Evolutionary conservation across 1,284 basidiomycete species (phyloP), one percentile per base, ranked within the genome.

Genomic region (Chalciporus sp.): DNA sequence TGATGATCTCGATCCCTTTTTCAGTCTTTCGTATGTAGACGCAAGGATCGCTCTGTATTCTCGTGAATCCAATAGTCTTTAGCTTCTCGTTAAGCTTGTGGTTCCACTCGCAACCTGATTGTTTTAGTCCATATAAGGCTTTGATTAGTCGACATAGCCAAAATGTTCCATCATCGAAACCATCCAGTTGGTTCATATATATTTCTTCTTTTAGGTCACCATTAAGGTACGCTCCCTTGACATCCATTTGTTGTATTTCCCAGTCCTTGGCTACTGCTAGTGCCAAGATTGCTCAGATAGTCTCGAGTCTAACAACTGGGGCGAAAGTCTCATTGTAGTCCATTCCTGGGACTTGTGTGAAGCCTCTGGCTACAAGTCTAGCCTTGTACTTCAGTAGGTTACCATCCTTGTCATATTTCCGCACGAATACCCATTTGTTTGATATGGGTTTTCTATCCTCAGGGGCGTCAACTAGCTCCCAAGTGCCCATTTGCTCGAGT

Each of bases 21-120:
- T 8, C 37, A 39, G 9, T 39, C 2, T 14, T 9, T 7, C 37
- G 14, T 7, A 49, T 39, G 14, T 53, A 53, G 4, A 44, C 33
- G 33, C 52, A 53, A 19, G 47, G n/a, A n/a, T n/a, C n/a, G n/a
- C n/a, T n/a, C n/a, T n/a, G n/a, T n/a, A n/a, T n/a, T n/a, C n/a
- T n/a, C n/a, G n/a, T n/a, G n/a, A n/a, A n/a, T n/a, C n/a, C n/a
- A n/a, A n/a, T n/a, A n/a, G n/a, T n/a, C n/a, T n/a, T n/a, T n/a
- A 59, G 12, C 6, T 42, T 17, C 0, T 1, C 2, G 33, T 59
- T 12, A 0, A 65, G 20, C 7, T 55, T 37, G 10, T 53, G 12
- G 20, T 72, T 66, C 63, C 68, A 72, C 40, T 62, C 47, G 0
- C 16, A 19, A 4, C 31, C 28, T 7, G 42, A 31, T 35, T 50